Conservation (phyloP, 164 flowering plant species). For the Sedum album region DNA sequence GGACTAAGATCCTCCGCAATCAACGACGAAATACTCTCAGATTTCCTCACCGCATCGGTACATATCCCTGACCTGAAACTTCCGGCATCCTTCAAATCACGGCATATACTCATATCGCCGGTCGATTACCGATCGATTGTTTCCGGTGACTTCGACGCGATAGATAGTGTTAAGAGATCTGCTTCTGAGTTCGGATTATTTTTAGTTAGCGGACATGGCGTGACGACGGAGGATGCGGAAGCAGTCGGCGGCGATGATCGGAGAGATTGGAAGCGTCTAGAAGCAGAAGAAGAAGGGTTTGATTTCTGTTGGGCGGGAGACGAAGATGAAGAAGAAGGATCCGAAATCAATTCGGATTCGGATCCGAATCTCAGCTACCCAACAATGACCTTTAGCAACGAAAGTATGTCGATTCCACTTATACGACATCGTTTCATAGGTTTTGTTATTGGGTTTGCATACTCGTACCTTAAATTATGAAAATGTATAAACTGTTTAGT, state of each 20-base stretch:
- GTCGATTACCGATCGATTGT: neutral
- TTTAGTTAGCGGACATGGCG: neutral
- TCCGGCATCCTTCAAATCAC: neutral
- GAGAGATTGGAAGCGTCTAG: neutral
- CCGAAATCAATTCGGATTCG: neutral
- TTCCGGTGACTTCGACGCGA: neutral
- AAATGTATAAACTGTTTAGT: neutral
- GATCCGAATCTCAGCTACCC: neutral
- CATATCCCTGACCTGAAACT: neutral
- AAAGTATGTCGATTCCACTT: neutral
- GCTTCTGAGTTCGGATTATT: neutral
- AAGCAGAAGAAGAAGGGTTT: neutral
- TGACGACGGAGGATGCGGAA: neutral
- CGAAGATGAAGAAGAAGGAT: neutral
- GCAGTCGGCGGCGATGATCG: neutral
- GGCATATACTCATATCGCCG: neutral
- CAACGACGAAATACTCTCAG: constrained; percentile 29
- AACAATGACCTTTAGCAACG: neutral
- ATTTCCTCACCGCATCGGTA: constrained; percentile 20
- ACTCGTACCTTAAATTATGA: no score
- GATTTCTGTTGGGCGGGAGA: constrained; percentile 7
- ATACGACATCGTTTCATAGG: no score
- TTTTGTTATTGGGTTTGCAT: no score
- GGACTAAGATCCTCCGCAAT: constrained; percentile 51
- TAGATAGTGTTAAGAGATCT: neutral